A percentile compares a stretch with the other conserved stretches of the same genome.
Conservation (phyloP, 257 asterid genomes). For the Solanum appendiculatum region DNA sequence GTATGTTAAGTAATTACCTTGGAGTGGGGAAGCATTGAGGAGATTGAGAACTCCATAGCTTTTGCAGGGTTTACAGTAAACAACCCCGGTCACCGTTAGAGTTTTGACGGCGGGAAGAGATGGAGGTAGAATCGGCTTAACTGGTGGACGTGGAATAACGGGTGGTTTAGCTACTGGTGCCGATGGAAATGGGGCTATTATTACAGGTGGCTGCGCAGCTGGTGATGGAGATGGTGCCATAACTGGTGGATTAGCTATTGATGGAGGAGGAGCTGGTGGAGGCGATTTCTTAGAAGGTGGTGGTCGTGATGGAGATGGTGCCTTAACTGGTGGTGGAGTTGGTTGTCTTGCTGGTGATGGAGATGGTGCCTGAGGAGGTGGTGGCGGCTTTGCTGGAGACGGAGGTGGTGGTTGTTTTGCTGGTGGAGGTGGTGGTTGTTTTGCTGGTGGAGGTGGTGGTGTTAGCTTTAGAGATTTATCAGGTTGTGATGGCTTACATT, state of each 20-base stretch:
- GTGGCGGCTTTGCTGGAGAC: background rate
- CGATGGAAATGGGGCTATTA: background rate
- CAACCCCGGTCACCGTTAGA: background rate
- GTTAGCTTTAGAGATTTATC: background rate
- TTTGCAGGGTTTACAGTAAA: constrained; percentile 27
- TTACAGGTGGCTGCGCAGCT: background rate
- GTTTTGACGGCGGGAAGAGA: background rate
- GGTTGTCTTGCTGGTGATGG: background rate
- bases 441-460: background rate
- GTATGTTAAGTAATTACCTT: background rate
- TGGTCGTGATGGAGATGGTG: background rate
- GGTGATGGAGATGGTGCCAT: background rate
- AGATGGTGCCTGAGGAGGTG: background rate
- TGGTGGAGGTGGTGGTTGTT: background rate
- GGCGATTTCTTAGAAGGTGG: background rate
- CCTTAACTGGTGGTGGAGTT: background rate
- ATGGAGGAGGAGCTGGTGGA: background rate
- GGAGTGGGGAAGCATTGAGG: constrained; percentile 7
- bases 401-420: background rate
- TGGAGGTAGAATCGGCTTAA: background rate
- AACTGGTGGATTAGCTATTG: background rate
- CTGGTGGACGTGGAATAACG: background rate
- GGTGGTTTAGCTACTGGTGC: background rate
- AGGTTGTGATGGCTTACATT: background rate
- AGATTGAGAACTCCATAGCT: constrained; percentile 15